Base-by-base conservation (phyloP, 2,329 filamentous ascomycete species). In the Fusarium annulatum region DNA sequence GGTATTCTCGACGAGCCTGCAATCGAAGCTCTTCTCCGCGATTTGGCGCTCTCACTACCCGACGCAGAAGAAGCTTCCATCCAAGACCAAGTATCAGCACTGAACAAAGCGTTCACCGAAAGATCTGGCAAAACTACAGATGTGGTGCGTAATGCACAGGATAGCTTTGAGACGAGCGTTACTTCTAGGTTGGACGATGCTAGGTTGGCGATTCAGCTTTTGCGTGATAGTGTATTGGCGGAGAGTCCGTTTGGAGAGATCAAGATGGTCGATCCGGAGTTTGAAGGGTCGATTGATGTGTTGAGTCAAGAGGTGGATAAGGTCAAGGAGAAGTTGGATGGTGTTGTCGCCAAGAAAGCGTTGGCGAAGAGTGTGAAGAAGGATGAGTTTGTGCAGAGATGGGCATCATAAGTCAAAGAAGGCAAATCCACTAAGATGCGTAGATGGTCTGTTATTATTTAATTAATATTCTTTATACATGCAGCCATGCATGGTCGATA, bases 161-260 rank as follows among this genome's bases (percentile, higher is more conserved):
- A 85, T 19, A 83, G 84, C 1, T 86, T 88, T n/a, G 89, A 90
- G 75, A 73, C 71, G 1, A 80, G 79, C 0, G 80, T 84, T 0
- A 80, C 81, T 2, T 77, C 81, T 2, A 83, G 86, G 15, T 74
- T 90, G 1, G 79, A 83, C 1, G 88, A 90, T 66, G 83, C 84
- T 0, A 82, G 83, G 23, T 77, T 82, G 7, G 88, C 88, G 0
- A 75, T 89, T 3, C 85, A 87, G 69, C 75, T 88, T 14, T 77
- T 90, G 21, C 80, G 84, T 9, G 87, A 88, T 65, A 88, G 85
- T 45, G 79, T 90, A 2, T 79, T 90, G 4, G 86, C 86, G 1
- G 88, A 90, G 73, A 88, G 84, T 36, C 80, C 84, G 9, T 89
- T 84, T 74, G 82, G 82, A 0, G 78, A 83, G n/a, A 83, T 88